Evolutionary conservation across 768 basidiomycete species (phyloP), one percentile per base, ranked within the genome.

Genomic region (Pulveroboletus ravenelii): DNA sequence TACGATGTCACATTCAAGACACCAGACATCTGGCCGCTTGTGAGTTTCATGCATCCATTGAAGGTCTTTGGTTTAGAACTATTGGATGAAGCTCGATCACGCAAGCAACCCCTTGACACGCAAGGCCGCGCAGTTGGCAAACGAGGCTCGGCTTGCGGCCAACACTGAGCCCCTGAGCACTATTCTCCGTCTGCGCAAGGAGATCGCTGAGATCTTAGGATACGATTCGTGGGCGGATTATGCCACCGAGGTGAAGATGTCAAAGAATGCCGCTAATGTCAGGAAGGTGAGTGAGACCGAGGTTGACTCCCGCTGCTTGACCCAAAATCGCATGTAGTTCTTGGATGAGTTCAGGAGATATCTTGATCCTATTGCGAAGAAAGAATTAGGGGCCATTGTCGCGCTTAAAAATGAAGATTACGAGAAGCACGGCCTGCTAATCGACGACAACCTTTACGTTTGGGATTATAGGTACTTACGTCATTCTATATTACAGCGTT

Each of bases 171-270:
- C 89, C n/a, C 74, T 92, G 48, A 75, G 72, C 57, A 84, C 80
- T 61, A 80, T 79, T 30, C 75, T 92, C 40, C 76, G 74, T 45
- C 75, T 91, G 6, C 84, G 90, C 35, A 82, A 84, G 34, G 67
- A 82, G 59, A 82, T 87, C 43, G 83, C 85, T 2, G 71, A 68
- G 32, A 52, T 91, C 12, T 74, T 93, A 6, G 79, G 78, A 10
- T 93, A 92, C 63, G 68, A 79, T 30, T 89, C 81, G 12, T 91
- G 88, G 82, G 89, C 88, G 0, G 89, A 88, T 65, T 92, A 86
- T 64, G 70, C 82, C 38, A 89, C 89, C 2, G 89, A 93, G 64
- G 76, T 80, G 41, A 89, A 85, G 71, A 90, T 91, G 88, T 78
- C 85, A 56, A 90, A 89, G 69, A 77, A 71, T 38, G 83, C 79